These are phyloP conservation scores for Magnolia officinalis DNA, from an alignment of 164 flowering plant species.

Conservation along the genomic window DNA sequence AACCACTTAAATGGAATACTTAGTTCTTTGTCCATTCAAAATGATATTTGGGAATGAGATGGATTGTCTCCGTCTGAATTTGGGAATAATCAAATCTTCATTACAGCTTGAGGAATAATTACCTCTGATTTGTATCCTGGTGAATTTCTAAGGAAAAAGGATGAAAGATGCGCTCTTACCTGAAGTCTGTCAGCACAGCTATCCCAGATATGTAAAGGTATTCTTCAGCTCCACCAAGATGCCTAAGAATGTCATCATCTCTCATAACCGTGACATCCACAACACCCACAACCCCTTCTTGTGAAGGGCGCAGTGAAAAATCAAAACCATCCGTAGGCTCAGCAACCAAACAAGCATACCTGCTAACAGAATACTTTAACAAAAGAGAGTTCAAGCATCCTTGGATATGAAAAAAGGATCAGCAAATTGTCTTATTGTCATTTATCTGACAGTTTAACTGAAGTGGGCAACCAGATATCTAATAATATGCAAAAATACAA, in stretches of 20 bases:
- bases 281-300: constrained; percentile 53
- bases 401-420: not conserved
- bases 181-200: constrained; percentile 62
- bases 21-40: no score
- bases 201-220: constrained; percentile 87
- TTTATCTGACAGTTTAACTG: no score
- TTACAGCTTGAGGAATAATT: no score
- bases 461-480: no score
- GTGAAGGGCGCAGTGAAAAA: not conserved
- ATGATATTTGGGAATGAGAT: no score
- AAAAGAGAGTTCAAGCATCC: not conserved
- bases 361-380: constrained; percentile 18
- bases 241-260: constrained; percentile 50
- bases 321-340: constrained; percentile 28
- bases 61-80: no score
- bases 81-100: no score
- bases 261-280: constrained; percentile 70
- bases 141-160: not conserved
- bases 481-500: no score
- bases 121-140: not conserved
- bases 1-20: no score
- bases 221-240: constrained; percentile 57
- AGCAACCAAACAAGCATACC: constrained; percentile 90
- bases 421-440: no score
- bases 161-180: constrained; percentile 30